phyloP scores from a whole-genome alignment of 208 protist species.

The Leishmania aethiopica region DNA sequence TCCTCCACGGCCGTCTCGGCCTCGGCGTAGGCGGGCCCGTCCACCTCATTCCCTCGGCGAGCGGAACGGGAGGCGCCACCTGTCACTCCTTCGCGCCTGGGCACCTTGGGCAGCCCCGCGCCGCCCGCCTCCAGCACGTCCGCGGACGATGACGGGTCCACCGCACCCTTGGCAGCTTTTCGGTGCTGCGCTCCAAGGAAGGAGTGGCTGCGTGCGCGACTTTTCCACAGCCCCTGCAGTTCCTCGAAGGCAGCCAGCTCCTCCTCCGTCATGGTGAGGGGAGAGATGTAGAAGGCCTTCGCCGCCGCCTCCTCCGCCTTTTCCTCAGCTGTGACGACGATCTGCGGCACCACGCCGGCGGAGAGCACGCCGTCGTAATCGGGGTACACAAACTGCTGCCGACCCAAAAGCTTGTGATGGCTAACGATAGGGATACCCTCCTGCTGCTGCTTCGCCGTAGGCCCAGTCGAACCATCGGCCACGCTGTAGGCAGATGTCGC shows the following conservation, averaged over 20 bases:
- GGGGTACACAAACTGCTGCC: slow-evolving; percentile 71
- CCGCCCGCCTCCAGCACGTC: slow-evolving; percentile 1
- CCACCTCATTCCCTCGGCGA: neutral
- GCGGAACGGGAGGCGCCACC: neutral
- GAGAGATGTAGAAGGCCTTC: slow-evolving; percentile 57
- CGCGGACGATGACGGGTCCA: slow-evolving; percentile 6
- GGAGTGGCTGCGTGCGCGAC: slow-evolving; percentile 59
- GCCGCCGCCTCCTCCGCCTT: slow-evolving; percentile 46
- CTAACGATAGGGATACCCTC: slow-evolving; percentile 78
- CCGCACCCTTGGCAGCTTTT: slow-evolving; percentile 18
- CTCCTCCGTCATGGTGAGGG: slow-evolving; percentile 59
- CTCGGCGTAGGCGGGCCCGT: slow-evolving; percentile 7
- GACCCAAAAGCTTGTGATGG: slow-evolving; percentile 85
- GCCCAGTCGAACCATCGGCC: neutral
- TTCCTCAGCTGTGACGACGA: slow-evolving; percentile 74
- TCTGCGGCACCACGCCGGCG: slow-evolving; percentile 73
- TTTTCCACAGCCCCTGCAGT: slow-evolving; percentile 80
- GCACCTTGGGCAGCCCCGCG: neutral
- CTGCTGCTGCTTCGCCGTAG: neutral
- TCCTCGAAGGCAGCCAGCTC: slow-evolving; percentile 85
- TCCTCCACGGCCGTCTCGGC: slow-evolving; percentile 25
- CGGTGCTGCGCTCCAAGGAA: slow-evolving; percentile 60
- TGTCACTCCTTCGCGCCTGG: neutral
- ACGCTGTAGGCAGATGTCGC: neutral
- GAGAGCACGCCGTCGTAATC: slow-evolving; percentile 90